Evolutionary conservation across 768 basidiomycete genomes (phyloP).

Genomic region (Psilocybe subaeruginosa): DNA sequence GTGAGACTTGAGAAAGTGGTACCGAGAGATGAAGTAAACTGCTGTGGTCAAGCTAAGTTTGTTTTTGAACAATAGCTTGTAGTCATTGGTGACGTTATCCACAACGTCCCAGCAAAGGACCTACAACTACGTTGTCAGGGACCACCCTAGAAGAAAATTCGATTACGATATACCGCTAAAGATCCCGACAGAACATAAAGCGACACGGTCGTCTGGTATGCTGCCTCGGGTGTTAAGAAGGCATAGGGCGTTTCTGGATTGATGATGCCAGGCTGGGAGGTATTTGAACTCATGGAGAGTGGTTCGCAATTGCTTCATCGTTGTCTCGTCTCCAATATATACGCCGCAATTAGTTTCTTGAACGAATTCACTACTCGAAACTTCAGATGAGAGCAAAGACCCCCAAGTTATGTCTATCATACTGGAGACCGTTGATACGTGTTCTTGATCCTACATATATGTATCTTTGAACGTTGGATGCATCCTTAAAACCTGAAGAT

Average conservation of each 20-base stretch:
- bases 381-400: too few relatives aligned
- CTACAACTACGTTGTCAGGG: slow-evolving; percentile 12
- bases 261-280: not conserved
- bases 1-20: not conserved
- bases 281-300: not conserved
- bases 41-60: slow-evolving; percentile 20
- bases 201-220: slow-evolving; percentile 28
- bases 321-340: not conserved
- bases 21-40: slow-evolving; percentile 25
- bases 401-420: too few relatives aligned
- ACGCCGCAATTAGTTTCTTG: not conserved
- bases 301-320: not conserved
- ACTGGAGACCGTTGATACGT: too few relatives aligned
- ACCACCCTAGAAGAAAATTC: not conserved
- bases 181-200: slow-evolving; percentile 29
- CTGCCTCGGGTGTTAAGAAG: slow-evolving; percentile 28
- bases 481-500: too few relatives aligned
- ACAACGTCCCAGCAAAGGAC: slow-evolving; percentile 32
- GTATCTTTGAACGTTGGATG: too few relatives aligned
- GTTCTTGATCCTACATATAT: too few relatives aligned
- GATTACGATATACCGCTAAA: slow-evolving; percentile 6
- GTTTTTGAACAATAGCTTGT: slow-evolving; percentile 20
- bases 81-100: slow-evolving; percentile 23
- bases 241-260: slow-evolving; percentile 36
- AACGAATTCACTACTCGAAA: too few relatives aligned